phyloP scores from a whole-genome alignment of 352 stramenopile genomes.

The Pythium utonaiense region DNA sequence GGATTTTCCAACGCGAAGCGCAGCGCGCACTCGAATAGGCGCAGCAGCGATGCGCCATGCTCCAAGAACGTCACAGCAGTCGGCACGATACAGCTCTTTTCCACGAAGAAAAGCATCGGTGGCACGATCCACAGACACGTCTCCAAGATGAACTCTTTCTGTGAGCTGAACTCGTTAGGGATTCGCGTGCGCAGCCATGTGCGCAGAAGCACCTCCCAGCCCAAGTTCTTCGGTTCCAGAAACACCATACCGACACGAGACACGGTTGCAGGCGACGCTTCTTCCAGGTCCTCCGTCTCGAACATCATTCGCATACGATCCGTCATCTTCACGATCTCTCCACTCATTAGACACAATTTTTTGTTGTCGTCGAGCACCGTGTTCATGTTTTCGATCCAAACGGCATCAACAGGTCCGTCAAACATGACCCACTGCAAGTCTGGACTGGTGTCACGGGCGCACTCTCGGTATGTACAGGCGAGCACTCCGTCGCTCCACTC shows the following conservation, averaged over 20 bases:
- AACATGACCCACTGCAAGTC: constrained; percentile 93
- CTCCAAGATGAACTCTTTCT: constrained; percentile 54
- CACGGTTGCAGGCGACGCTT: constrained; percentile 87
- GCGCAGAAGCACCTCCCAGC: constrained; percentile 85
- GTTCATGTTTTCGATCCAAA: constrained; percentile 88
- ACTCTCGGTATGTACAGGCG: constrained; percentile 92
- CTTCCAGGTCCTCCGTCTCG: constrained; percentile 90
- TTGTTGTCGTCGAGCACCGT: constrained; percentile 33
- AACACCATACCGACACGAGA: constrained; percentile 93
- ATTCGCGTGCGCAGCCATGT: constrained; percentile 80
- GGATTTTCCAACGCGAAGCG: constrained; percentile 29
- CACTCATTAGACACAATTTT: constrained; percentile 50
- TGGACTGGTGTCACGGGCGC: constrained; percentile 73
- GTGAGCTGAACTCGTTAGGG: constrained; percentile 28
- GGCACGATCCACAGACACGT: constrained; percentile 90
- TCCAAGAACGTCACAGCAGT: constrained; percentile 89
- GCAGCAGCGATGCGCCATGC: constrained; percentile 80
- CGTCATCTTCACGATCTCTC: constrained; percentile 95
- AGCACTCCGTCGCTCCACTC: constrained; percentile 95
- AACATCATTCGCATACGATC: constrained; percentile 96
- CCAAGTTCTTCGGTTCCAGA: constrained; percentile 88
- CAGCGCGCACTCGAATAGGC: constrained; percentile 82
- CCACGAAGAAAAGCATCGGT: constrained; percentile 90
- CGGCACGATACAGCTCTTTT: constrained; percentile 83
- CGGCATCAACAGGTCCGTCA: constrained; percentile 79